Conservation (phyloP, 108 stramenopile genomes). For the Stephanodiscus triporus region DNA sequence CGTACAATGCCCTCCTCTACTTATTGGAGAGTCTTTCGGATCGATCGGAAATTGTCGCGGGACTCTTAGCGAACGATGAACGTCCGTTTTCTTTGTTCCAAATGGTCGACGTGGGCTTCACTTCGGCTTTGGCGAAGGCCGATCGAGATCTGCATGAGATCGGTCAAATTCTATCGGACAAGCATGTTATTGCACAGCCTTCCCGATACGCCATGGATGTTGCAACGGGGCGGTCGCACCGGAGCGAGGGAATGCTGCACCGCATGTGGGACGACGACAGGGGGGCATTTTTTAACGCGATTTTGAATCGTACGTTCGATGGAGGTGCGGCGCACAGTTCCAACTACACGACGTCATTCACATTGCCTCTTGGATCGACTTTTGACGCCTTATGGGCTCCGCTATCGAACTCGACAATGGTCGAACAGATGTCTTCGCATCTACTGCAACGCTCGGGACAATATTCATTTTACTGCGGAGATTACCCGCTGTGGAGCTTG, state of each 20-base stretch:
- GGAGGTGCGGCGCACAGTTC: slow-evolving; percentile 13
- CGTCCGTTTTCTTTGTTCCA: slow-evolving; percentile 43
- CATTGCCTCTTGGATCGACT: slow-evolving; percentile 37
- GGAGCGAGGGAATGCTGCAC: slow-evolving; percentile 27
- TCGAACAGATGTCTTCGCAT: slow-evolving; percentile 42
- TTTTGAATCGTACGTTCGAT: slow-evolving; percentile 17
- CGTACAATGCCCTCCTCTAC: slow-evolving; percentile 50
- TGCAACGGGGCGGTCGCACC: slow-evolving; percentile 7
- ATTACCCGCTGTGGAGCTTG: slow-evolving; percentile 55
- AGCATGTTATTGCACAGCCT: slow-evolving; percentile 27
- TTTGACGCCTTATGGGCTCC: slow-evolving; percentile 40
- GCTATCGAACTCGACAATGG: slow-evolving; percentile 37
- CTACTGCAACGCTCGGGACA: slow-evolving; percentile 48
- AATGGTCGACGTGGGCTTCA: slow-evolving; percentile 62
- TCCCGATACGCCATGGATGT: slow-evolving; percentile 12
- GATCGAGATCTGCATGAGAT: slow-evolving; percentile 50
- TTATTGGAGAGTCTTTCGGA: slow-evolving; percentile 45
- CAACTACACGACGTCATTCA: slow-evolving; percentile 21
- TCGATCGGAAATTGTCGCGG: slow-evolving; percentile 5
- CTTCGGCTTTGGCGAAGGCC: slow-evolving; percentile 52
- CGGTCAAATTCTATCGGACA: slow-evolving; percentile 41
- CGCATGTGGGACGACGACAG: slow-evolving; percentile 43
- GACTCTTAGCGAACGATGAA: slow-evolving; percentile 1
- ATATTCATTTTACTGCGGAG: slow-evolving; percentile 54
- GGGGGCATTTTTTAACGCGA: slow-evolving; percentile 37